A percentile compares a stretch with the other conserved stretches of the same genome.
These are phyloP conservation scores for Clavulina sp. DNA, from an alignment of 768 basidiomycete genomes.

Conservation along the genomic window DNA sequence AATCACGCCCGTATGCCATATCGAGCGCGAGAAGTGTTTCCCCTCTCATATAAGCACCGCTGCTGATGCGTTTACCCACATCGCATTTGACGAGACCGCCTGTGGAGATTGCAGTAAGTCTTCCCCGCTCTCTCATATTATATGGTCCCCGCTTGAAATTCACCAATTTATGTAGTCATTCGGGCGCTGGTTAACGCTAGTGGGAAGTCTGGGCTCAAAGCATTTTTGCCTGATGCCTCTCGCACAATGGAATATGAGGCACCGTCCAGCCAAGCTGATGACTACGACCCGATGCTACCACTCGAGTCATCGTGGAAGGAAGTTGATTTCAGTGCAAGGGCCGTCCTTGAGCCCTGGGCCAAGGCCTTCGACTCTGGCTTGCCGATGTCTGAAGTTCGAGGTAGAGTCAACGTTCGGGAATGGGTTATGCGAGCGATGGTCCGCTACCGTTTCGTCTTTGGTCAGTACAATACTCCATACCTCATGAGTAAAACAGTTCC, in stretches of 20 bases:
- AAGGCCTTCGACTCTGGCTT: background rate
- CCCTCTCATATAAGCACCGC: conserved; percentile 5
- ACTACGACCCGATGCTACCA: conserved; percentile 10
- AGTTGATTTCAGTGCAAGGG: conserved; percentile 10
- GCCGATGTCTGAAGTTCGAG: no score
- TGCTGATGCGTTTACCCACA: conserved; percentile 11
- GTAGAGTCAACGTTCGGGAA: background rate
- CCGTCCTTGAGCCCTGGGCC: conserved; percentile 5
- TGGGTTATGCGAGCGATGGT: conserved; percentile 7
- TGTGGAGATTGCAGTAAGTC: conserved; percentile 17
- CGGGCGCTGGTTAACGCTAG: conserved; percentile 13
- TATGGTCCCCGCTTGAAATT: background rate
- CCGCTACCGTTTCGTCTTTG: conserved; percentile 10
- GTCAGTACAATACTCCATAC: conserved; percentile 1
- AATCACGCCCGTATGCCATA: conserved; percentile 7
- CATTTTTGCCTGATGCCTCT: conserved; percentile 14
- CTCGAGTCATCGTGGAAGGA: conserved; percentile 11
- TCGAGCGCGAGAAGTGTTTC: conserved; percentile 15
- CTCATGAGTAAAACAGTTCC: background rate
- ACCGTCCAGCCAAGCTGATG: background rate
- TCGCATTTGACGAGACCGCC: conserved; percentile 12
- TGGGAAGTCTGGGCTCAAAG: conserved; percentile 13
- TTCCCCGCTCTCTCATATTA: background rate
- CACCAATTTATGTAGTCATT: conserved; percentile 10
- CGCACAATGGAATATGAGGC: background rate